Evolutionary conservation across 1,284 basidiomycete genomes (phyloP).

Genomic region (Fomitopsis palustris): DNA sequence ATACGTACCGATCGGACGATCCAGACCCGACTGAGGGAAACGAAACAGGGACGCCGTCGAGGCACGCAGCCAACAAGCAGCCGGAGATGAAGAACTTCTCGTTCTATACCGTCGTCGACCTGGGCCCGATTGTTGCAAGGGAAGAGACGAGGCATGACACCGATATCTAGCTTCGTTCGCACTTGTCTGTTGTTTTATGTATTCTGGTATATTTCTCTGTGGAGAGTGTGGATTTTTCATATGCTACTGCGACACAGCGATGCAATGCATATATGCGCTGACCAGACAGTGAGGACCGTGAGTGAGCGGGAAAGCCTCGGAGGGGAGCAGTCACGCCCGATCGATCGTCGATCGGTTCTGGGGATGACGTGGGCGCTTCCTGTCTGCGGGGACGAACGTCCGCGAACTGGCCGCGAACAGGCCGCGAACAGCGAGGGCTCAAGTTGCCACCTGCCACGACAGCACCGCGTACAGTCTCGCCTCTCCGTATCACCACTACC

Average conservation of each 20-base stretch:
- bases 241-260: no score
- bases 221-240: no score
- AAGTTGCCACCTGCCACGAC: not conserved
- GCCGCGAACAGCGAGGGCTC: not conserved
- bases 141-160: conserved; percentile 38
- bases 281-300: no score
- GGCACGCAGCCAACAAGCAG: conserved; percentile 34
- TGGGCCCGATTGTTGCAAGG: conserved; percentile 65
- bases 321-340: not conserved
- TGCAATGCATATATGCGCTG: no score
- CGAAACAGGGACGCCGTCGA: conserved; percentile 46
- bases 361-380: not conserved
- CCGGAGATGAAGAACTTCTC: conserved; percentile 82
- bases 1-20: conserved; percentile 90
- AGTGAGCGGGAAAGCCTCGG: not conserved
- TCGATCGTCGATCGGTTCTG: not conserved
- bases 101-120: conserved; percentile 79
- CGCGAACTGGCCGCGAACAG: no score
- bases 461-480: not conserved
- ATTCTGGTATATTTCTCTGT: no score
- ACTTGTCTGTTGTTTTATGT: not conserved
- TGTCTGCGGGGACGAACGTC: not conserved
- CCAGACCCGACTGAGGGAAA: conserved; percentile 56
- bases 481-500: not conserved
- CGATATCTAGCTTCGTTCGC: not conserved